Evolutionary conservation across 768 basidiomycete genomes (phyloP), one percentile per base, ranked within the genome.

Genomic region (Melanogaster broomeanus): DNA sequence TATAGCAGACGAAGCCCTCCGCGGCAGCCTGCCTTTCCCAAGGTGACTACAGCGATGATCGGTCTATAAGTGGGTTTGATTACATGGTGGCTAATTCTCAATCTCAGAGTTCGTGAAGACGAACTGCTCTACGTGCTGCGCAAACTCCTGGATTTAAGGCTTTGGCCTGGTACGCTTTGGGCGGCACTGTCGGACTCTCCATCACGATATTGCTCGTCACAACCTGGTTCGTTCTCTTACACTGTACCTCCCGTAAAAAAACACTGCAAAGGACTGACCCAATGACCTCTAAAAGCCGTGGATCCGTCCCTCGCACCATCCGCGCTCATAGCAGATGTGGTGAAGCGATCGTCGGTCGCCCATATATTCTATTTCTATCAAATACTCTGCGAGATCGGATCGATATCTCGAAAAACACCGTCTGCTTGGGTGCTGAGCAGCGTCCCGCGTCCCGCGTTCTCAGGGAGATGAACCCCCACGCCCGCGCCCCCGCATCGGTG

Each of bases 361-460:
- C 94, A 96, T 61, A 72, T 98, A 11, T 96, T 96, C 77, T 85
- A 93, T 63, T 85, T 96, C 51, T 95, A 95, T 62, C 73, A 82
- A 0, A 71, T 89, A 2, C 67, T 97, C 4, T 88, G 88, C 58
- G 85, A 93, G 60, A 86, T 96, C 42, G 85, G 81, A 8, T 83
- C 91, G 2, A 80, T 87, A 49, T 82, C 88, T 0, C 75, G 84
- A 25, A 81, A 78, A 58, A 76, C 84, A 12, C 89, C 93, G 0
- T 76, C 79, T 2, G 78, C 83, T 11, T 93, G 88, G 87, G 70
- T 89, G 11, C 25, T 64, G 30, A 53, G 68, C 4, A 40, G 25
- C 44, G 30, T 57, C 13, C 34, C 28, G 42, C 12, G 19, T 38
- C 37, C 15, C 52, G 41, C 50, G 49, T 16, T 38, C 57, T 39